Percentiles rank a stretch among this genome's conserved stretches.
Evolutionary conservation across 108 stramenopile genomes (phyloP).

Genomic region (Cylindrotheca fusiformis): DNA sequence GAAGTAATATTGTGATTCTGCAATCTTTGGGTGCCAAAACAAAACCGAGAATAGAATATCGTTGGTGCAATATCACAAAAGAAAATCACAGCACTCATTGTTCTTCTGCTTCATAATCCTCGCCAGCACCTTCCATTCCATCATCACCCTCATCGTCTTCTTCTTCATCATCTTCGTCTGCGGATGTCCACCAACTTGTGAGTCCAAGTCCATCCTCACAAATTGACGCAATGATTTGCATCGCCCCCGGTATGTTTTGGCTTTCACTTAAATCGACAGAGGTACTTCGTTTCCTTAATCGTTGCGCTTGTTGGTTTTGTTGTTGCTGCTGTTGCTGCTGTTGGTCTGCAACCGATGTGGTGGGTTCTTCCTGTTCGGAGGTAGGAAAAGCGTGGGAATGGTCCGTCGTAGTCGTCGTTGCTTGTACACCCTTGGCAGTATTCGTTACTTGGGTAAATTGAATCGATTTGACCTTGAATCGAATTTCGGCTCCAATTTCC

Average conservation of each 20-base stretch:
- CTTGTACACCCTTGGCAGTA: conserved; percentile 82
- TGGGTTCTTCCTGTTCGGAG: conserved; percentile 20
- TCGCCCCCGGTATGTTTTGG: conserved; percentile 53
- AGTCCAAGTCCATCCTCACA: conserved; percentile 86
- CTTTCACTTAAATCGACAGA: conserved; percentile 71
- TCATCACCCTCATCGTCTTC: conserved; percentile 54
- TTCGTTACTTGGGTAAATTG: conserved; percentile 84
- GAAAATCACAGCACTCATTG: too few relatives aligned
- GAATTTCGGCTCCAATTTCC: conserved; percentile 78
- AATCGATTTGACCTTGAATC: conserved; percentile 86
- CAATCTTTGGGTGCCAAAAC: too few relatives aligned
- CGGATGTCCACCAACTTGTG: conserved; percentile 72
- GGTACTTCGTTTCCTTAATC: conserved; percentile 64
- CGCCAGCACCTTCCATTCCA: conserved; percentile 5
- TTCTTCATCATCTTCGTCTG: conserved; percentile 50
- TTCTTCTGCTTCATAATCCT: background rate
- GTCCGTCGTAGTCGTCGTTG: conserved; percentile 65
- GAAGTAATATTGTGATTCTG: too few relatives aligned
- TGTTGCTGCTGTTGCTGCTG: conserved; percentile 11
- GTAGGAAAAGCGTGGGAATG: conserved; percentile 25
- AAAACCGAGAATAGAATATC: too few relatives aligned
- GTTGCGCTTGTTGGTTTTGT: conserved; percentile 5
- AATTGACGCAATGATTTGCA: conserved; percentile 85
- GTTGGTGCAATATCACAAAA: too few relatives aligned
- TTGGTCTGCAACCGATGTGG: background rate